phyloP scores from a whole-genome alignment of 2,329 filamentous ascomycete genomes.

The Lasiodiplodia sp. region DNA sequence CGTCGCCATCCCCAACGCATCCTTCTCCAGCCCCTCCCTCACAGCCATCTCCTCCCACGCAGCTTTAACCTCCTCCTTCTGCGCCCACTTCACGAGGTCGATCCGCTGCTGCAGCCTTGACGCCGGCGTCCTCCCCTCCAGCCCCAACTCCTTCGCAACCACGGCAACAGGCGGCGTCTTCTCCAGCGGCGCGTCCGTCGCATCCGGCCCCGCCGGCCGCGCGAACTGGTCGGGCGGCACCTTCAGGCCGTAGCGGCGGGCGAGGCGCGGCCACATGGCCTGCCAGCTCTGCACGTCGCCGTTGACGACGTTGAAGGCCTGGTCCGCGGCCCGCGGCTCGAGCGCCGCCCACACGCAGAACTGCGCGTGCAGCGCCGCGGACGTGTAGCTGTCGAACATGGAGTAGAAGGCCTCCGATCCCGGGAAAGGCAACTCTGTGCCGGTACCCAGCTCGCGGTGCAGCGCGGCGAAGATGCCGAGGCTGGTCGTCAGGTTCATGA shows the following conservation, averaged over 20 bases:
- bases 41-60: conserved; percentile 49
- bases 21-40: conserved; percentile 46
- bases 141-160: conserved; percentile 38
- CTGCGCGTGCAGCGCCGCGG: conserved; percentile 37
- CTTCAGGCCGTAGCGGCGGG: not conserved
- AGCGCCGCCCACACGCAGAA: conserved; percentile 41
- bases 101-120: conserved; percentile 43
- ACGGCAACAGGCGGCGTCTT: not conserved
- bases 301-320: conserved; percentile 40
- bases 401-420: conserved; percentile 42
- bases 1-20: conserved; percentile 54
- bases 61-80: conserved; percentile 46
- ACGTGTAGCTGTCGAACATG: conserved; percentile 41
- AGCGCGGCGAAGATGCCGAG: conserved; percentile 42
- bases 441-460: conserved; percentile 37
- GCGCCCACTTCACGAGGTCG: conserved; percentile 52
- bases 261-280: conserved; percentile 51
- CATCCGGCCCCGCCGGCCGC: not conserved
- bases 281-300: conserved; percentile 53
- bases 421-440: conserved; percentile 38
- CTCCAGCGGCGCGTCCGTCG: not conserved
- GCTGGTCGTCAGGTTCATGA: conserved; percentile 45
- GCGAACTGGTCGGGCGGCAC: not conserved
- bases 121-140: conserved; percentile 34
- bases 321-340: conserved; percentile 45